Conservation (phyloP, 2,329 filamentous ascomycete species). For the Colletotrichum eleusines region DNA sequence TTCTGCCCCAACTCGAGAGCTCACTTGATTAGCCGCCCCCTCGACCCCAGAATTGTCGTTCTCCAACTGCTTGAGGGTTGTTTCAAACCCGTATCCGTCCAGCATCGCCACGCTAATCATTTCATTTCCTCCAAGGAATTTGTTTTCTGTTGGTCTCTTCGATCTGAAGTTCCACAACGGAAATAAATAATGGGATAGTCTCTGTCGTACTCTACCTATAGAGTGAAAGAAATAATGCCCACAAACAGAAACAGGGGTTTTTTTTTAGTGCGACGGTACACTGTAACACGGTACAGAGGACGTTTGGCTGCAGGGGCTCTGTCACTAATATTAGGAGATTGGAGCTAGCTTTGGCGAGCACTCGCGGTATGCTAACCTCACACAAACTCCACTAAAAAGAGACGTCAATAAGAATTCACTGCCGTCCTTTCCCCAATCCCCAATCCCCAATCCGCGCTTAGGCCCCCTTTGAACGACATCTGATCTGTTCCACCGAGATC, state of each 20-base stretch:
- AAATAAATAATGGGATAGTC: slow-evolving; percentile 13
- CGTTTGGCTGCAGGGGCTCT: slow-evolving; percentile 18
- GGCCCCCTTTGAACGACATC: slow-evolving; percentile 32
- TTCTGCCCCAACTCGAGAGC: slow-evolving; percentile 8
- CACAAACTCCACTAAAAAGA: slow-evolving; percentile 18
- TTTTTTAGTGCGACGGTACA: neutral
- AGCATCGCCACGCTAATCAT: neutral
- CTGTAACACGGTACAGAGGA: neutral
- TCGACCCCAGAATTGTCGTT: slow-evolving; percentile 20
- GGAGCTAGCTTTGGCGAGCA: slow-evolving; percentile 13
- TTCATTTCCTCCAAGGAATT: neutral
- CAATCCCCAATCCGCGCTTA: slow-evolving; percentile 30
- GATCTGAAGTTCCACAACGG: neutral
- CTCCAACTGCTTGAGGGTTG: slow-evolving; percentile 23
- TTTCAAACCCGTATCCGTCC: slow-evolving; percentile 26
- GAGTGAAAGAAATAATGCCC: slow-evolving; percentile 29
- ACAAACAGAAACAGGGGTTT: slow-evolving; percentile 13
- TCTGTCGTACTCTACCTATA: slow-evolving; percentile 4
- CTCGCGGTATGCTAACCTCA: slow-evolving; percentile 19
- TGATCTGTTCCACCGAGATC: slow-evolving; percentile 13
- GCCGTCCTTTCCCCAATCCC: slow-evolving; percentile 26
- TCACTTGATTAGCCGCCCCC: slow-evolving; percentile 13
- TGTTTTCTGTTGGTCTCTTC: neutral
- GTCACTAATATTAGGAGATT: slow-evolving; percentile 37
- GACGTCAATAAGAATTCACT: slow-evolving; percentile 27